These are phyloP conservation scores for Arthrobotrys entomopaga DNA, from an alignment of 2,329 filamentous ascomycete species.

Conservation along the genomic window DNA sequence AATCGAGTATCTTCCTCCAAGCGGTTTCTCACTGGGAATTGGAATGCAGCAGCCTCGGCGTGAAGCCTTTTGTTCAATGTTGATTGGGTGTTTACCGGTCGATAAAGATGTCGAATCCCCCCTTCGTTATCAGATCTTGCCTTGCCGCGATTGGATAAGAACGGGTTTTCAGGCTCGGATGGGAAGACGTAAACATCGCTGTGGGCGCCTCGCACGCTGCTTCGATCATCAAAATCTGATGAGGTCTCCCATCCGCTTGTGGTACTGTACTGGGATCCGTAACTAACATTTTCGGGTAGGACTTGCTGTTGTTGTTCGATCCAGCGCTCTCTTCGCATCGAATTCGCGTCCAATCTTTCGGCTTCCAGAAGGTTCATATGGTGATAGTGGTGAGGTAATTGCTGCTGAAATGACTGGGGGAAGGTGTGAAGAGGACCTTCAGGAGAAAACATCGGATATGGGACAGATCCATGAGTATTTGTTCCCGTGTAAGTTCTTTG, in stretches of 20 bases:
- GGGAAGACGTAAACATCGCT: conserved; percentile 8
- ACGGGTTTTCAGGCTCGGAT: conserved; percentile 42
- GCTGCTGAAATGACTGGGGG: conserved; percentile 41
- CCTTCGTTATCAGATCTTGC: conserved; percentile 50
- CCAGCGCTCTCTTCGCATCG: conserved; percentile 40
- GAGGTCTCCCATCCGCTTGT: conserved; percentile 20
- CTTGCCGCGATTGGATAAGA: conserved; percentile 15
- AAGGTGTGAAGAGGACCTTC: conserved; percentile 42
- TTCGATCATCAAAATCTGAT: conserved; percentile 39
- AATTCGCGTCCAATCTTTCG: conserved; percentile 12
- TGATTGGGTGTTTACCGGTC: conserved; percentile 22
- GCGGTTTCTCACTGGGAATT: conserved; percentile 17
- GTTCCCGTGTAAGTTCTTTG: not conserved
- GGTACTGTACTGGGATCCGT: conserved; percentile 13
- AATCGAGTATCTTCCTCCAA: conserved; percentile 27
- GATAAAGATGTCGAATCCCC: conserved; percentile 40
- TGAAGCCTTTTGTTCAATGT: conserved; percentile 34
- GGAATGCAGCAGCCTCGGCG: conserved; percentile 15
- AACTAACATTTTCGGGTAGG: conserved; percentile 16
- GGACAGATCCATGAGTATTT: not conserved
- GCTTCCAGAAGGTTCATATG: conserved; percentile 30
- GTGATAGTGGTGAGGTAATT: conserved; percentile 39
- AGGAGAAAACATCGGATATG: conserved; percentile 42
- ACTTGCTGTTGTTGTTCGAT: conserved; percentile 23
- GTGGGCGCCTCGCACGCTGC: conserved; percentile 15